Evolutionary conservation across 352 stramenopile species (phyloP).

Genomic region (Discostella stelligera): DNA sequence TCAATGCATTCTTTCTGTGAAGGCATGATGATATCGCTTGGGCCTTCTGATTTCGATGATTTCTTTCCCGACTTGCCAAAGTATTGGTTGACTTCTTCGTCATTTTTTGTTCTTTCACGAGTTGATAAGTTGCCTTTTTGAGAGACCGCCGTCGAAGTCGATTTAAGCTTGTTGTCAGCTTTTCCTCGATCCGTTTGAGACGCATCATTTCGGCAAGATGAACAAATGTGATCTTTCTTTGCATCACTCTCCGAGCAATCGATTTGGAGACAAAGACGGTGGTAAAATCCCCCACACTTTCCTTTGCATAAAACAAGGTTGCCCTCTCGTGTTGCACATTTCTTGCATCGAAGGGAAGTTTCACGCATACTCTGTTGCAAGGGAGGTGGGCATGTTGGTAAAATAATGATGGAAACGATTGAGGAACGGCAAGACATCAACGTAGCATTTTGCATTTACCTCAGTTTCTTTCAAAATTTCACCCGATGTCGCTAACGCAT

Average conservation of each 20-base stretch:
- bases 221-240: slow-evolving; percentile 42
- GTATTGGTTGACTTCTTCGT: slow-evolving; percentile 32
- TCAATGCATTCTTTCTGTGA: slow-evolving; percentile 23
- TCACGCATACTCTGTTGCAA: slow-evolving; percentile 13
- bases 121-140: slow-evolving; percentile 7
- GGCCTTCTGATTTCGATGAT: slow-evolving; percentile 8
- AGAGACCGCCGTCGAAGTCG: not conserved
- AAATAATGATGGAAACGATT: not conserved
- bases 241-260: slow-evolving; percentile 22
- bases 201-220: slow-evolving; percentile 7
- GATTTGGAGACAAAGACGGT: slow-evolving; percentile 48
- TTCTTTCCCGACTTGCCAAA: slow-evolving; percentile 39
- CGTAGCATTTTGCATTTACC: not conserved
- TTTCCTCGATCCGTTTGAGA: not conserved
- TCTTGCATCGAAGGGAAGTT: slow-evolving; percentile 17
- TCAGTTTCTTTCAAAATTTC: slow-evolving; percentile 10
- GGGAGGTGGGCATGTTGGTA: not conserved
- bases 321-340: slow-evolving; percentile 25
- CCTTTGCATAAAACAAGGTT: slow-evolving; percentile 27
- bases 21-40: slow-evolving; percentile 24
- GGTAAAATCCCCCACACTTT: slow-evolving; percentile 44
- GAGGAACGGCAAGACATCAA: not conserved
- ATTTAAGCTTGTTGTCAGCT: not conserved
- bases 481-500: not conserved
- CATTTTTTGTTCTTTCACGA: slow-evolving; percentile 3